Evolutionary conservation across 2,329 filamentous ascomycete genomes (phyloP).

Genomic region (Clonostachys byssicola): DNA sequence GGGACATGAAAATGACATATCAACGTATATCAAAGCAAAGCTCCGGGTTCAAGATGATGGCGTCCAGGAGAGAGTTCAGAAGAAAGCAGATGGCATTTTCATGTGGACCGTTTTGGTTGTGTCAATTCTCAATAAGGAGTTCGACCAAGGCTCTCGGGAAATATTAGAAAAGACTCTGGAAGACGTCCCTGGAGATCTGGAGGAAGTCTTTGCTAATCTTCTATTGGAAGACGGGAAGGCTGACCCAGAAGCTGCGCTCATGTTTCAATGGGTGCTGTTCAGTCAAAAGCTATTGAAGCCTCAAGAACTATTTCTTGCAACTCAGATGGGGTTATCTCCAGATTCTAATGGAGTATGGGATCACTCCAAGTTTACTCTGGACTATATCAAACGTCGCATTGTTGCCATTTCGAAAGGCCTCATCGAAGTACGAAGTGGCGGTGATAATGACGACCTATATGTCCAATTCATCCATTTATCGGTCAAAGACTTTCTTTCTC

Average conservation of each 20-base stretch:
- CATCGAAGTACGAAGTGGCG: not conserved
- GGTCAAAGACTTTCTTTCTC: not conserved
- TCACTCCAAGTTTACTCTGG: not conserved
- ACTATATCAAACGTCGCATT: not conserved
- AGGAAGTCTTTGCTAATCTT: not conserved
- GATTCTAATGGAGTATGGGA: too few species aligned
- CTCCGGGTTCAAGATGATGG: constrained; percentile 11
- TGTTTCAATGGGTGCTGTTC: not conserved
- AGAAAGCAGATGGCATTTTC: constrained; percentile 31
- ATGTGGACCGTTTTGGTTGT: constrained; percentile 33
- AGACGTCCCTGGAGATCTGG: not conserved
- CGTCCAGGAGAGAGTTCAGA: constrained; percentile 13
- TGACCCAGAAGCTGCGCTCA: not conserved
- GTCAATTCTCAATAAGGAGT: constrained; percentile 25
- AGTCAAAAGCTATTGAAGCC: not conserved
- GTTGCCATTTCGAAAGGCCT: not conserved
- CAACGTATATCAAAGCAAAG: constrained; percentile 18
- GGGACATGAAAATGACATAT: constrained; percentile 28
- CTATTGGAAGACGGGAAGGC: not conserved
- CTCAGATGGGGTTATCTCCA: not conserved
- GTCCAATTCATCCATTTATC: not conserved
- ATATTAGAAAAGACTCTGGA: not conserved
- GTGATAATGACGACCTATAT: not conserved
- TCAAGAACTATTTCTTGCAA: not conserved
- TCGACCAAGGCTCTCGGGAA: constrained; percentile 12